These are phyloP conservation scores for Alternaria incomplexa DNA, from an alignment of 2,329 filamentous ascomycete genomes.

Conservation along the genomic window DNA sequence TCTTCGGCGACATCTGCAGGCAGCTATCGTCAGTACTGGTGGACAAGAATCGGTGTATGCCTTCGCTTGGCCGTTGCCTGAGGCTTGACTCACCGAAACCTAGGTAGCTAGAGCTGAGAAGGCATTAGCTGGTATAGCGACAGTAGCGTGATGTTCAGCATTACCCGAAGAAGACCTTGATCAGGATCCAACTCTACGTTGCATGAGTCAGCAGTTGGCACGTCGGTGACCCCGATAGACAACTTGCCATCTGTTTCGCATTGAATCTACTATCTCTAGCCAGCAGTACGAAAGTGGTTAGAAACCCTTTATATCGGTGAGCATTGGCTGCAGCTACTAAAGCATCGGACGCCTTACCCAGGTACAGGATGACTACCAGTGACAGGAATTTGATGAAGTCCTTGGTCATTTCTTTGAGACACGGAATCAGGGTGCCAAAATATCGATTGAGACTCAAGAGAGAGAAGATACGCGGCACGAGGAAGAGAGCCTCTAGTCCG, in stretches of 20 bases:
- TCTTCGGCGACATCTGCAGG: conserved; percentile 55
- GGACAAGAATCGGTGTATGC: conserved; percentile 11
- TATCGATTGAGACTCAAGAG: conserved; percentile 86
- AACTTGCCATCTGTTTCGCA: conserved; percentile 64
- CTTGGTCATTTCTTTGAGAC: conserved; percentile 91
- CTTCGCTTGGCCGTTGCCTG: not conserved
- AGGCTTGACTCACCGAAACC: conserved; percentile 66
- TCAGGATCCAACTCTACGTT: conserved; percentile 68
- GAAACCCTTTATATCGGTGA: conserved; percentile 64
- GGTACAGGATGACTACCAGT: conserved; percentile 79
- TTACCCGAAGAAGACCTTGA: conserved; percentile 79
- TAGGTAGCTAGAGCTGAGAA: conserved; percentile 65
- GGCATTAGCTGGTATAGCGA: not conserved
- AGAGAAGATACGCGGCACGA: conserved; percentile 86
- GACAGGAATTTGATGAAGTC: conserved; percentile 86
- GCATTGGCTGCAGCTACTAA: not conserved
- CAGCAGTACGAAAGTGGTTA: conserved; percentile 83
- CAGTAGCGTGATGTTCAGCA: conserved; percentile 8
- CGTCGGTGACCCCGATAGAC: not conserved
- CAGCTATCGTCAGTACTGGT: conserved; percentile 25
- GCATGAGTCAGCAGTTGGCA: conserved; percentile 13
- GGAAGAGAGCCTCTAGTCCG: conserved; percentile 84
- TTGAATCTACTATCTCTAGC: conserved; percentile 70
- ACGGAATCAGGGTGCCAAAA: conserved; percentile 88
- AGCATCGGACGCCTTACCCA: conserved; percentile 57